Evolutionary conservation across 768 basidiomycete species (phyloP).

Genomic region (Gymnopilus dilepis): DNA sequence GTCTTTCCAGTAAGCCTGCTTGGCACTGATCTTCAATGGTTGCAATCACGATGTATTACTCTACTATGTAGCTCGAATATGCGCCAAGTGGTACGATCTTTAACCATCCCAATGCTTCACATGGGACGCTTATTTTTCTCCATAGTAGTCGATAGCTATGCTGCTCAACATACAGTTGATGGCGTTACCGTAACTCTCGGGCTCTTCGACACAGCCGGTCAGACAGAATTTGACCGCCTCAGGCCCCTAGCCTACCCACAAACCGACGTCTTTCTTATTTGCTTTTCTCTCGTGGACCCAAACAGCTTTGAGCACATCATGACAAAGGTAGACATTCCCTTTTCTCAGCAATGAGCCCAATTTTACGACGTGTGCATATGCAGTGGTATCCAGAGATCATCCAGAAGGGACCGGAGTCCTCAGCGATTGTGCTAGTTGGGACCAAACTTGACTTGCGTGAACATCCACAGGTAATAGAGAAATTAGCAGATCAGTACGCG

Average conservation of each 20-base stretch:
- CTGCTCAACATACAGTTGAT: not conserved
- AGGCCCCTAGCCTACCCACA: conserved; percentile 7
- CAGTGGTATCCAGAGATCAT: conserved; percentile 6
- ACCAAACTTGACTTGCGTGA: conserved; percentile 10
- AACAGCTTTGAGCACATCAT: conserved; percentile 5
- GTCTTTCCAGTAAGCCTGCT: not conserved
- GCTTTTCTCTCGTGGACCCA: conserved; percentile 9
- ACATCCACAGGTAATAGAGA: not conserved
- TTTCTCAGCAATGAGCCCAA: too few relatives aligned
- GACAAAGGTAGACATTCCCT: not conserved
- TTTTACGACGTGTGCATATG: not conserved
- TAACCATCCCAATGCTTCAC: not conserved
- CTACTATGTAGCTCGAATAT: not conserved
- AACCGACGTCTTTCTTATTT: conserved; percentile 10
- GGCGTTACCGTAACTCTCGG: not conserved
- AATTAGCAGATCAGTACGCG: not conserved
- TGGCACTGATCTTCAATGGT: not conserved
- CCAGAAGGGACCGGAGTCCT: not conserved
- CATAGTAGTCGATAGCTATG: not conserved
- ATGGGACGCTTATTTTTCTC: not conserved
- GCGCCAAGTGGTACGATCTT: not conserved
- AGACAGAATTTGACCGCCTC: conserved; percentile 9
- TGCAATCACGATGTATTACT: too few relatives aligned
- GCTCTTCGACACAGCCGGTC: conserved; percentile 5
- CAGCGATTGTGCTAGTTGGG: conserved; percentile 1